Conservation (phyloP, 2,329 filamentous ascomycete species). For the Venturia nashicola region DNA sequence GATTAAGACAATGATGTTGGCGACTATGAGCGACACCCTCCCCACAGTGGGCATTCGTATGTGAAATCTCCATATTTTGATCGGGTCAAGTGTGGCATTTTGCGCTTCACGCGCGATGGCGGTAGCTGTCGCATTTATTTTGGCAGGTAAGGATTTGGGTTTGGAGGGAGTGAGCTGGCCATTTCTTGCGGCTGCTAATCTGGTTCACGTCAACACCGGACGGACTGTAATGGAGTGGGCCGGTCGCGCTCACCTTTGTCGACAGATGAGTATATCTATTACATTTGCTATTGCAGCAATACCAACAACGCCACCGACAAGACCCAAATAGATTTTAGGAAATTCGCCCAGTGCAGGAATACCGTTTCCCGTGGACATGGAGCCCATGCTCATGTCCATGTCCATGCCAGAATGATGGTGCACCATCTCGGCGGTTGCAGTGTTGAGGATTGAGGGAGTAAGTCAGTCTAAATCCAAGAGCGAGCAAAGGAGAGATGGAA, state of each 20-base stretch:
- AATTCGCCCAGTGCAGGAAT: slow-evolving; percentile 34
- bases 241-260: slow-evolving; percentile 32
- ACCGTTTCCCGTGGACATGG: slow-evolving; percentile 30
- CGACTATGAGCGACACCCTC: slow-evolving; percentile 25
- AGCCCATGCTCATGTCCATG: slow-evolving; percentile 24
- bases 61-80: slow-evolving; percentile 22
- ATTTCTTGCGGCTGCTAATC: slow-evolving; percentile 32
- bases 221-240: neutral
- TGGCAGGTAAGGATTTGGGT: slow-evolving; percentile 37
- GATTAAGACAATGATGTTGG: slow-evolving; percentile 40
- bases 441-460: slow-evolving; percentile 14
- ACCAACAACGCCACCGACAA: slow-evolving; percentile 33
- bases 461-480: neutral
- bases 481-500: neutral
- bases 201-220: slow-evolving; percentile 14
- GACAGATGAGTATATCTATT: slow-evolving; percentile 35
- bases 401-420: neutral
- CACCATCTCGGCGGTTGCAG: slow-evolving; percentile 18
- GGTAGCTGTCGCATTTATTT: slow-evolving; percentile 38
- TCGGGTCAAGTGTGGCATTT: slow-evolving; percentile 30
- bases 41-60: slow-evolving; percentile 29
- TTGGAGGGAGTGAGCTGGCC: slow-evolving; percentile 35
- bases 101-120: slow-evolving; percentile 42
- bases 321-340: slow-evolving; percentile 41
- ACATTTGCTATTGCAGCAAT: slow-evolving; percentile 32